phyloP scores from a whole-genome alignment of 2,329 filamentous ascomycete genomes.

The Alternaria novae-zelandiae region DNA sequence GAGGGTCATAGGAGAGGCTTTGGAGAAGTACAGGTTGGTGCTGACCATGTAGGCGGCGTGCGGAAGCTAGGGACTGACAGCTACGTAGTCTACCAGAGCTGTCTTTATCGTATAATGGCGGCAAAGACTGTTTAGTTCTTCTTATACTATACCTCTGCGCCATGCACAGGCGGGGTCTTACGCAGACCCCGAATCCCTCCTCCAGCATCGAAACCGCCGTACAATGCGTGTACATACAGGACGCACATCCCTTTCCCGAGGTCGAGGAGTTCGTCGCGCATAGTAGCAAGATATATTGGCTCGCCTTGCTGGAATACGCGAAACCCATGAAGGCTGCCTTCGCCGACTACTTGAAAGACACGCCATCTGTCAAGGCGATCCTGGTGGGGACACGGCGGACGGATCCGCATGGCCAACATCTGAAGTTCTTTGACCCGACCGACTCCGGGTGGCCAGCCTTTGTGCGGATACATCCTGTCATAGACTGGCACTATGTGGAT shows the following conservation, averaged over 20 bases:
- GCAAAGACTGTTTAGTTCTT: conserved; percentile 95
- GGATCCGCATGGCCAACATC: conserved; percentile 81
- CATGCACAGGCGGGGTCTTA: conserved; percentile 51
- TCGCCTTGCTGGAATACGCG: conserved; percentile 76
- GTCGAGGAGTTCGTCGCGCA: conserved; percentile 82
- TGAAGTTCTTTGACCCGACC: conserved; percentile 85
- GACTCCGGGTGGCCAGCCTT: conserved; percentile 90
- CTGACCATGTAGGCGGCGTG: conserved; percentile 1
- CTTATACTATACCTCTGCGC: conserved; percentile 82
- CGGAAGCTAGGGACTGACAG: conserved; percentile 23
- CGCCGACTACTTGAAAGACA: conserved; percentile 73
- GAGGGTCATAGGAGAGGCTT: conserved; percentile 74
- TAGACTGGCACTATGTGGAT: conserved; percentile 96
- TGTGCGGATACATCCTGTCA: conserved; percentile 91
- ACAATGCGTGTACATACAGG: conserved; percentile 88
- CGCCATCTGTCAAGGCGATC: conserved; percentile 73
- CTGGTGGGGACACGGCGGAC: conserved; percentile 89
- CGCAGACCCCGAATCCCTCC: conserved; percentile 25
- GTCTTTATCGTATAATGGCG: conserved; percentile 94
- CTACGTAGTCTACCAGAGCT: conserved; percentile 72
- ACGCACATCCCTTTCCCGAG: conserved; percentile 80
- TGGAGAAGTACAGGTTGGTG: conserved; percentile 75
- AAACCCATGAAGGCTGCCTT: conserved; percentile 84
- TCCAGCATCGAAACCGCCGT: conserved; percentile 54
- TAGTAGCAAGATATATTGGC: conserved; percentile 72